Conservation (phyloP, 768 basidiomycete genomes). For the Rhodotorula babjevae region DNA sequence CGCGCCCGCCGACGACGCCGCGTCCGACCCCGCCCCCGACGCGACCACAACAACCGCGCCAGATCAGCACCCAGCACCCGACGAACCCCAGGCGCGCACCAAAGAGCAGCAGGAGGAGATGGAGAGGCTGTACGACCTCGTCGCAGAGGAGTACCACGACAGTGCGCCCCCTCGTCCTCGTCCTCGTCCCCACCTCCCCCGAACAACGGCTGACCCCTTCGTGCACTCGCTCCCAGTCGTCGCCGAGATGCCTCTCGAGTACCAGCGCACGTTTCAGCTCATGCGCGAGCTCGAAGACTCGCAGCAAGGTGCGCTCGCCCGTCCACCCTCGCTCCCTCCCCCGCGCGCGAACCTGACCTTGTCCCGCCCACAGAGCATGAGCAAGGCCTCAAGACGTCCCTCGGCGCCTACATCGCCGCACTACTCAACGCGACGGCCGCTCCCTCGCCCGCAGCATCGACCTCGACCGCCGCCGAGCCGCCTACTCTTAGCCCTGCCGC, state of each 20-base stretch:
- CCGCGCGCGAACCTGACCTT: not conserved
- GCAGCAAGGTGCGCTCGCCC: slow-evolving; percentile 52
- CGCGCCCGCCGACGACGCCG: not conserved
- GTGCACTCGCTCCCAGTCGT: slow-evolving; percentile 54
- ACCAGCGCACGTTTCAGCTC: slow-evolving; percentile 66
- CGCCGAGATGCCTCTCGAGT: slow-evolving; percentile 69
- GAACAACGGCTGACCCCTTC: not conserved
- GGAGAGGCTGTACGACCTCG: slow-evolving; percentile 63
- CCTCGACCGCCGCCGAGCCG: not conserved
- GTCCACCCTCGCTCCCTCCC: not conserved
- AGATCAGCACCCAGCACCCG: not conserved
- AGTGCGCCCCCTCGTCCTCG: slow-evolving; percentile 49
- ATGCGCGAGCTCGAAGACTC: slow-evolving; percentile 70
- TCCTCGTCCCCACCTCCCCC: not conserved
- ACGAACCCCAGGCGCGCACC: slow-evolving; percentile 45
- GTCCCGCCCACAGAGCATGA: not conserved
- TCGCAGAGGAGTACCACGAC: slow-evolving; percentile 60
- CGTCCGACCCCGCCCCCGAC: not conserved
- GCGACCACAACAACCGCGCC: not conserved
- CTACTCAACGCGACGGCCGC: not conserved
- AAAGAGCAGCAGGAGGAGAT: slow-evolving; percentile 62
- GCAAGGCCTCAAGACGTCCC: not conserved
- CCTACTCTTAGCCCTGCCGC: not conserved
- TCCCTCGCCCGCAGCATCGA: not conserved
- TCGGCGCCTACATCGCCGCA: slow-evolving; percentile 2